Evolutionary conservation across 208 protist species (phyloP), one percentile per base, ranked within the genome.

Genomic region (Endotrypanum monterogeii): DNA sequence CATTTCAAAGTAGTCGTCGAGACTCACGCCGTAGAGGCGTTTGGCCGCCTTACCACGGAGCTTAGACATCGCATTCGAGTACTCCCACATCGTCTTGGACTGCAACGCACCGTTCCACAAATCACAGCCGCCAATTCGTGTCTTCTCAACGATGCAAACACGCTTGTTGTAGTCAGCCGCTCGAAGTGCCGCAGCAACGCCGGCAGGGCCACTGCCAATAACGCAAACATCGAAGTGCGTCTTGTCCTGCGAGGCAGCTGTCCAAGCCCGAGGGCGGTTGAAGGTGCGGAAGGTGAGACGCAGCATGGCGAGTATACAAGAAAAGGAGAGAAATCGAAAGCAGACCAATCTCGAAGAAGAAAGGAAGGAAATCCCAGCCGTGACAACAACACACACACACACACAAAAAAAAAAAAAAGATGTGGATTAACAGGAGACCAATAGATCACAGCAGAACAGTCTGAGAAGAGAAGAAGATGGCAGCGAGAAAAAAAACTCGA

Each of bases 1-100:
- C 0, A 92, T 61, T 48, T 86, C 76, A 52, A 91, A 71, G 68
- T 83, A 85, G 61, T 28, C 37, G n/a, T 69, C 56, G 20, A 94
- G 56, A 30, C 73, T 76, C 14, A 78, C 80, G 51, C 80, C 83
- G 57, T 88, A 95, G 69, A 92, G 79, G 30, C 89, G 88, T 67
- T 30, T 12, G 9, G 85, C 85, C 20, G 67, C 57, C 16, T 63
- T 70, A 20, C 88, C 87, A 16, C 79, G 76, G 66, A 91, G 66
- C 55, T 85, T 84, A n/a, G 54, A 51, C 25, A 88, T 67, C 25
- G 89, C 79, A 37, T 74, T 84, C 51, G 86, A 80, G 76, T 90
- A 90, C 79, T 96, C 85, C 89, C 91, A 96, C 84, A 96, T 83
- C 7, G 86, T 87, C 71, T 96, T 94, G 11, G 91, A 94, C 78